Base-by-base conservation (phyloP, 352 stramenopile species). In the Pythium dissimile region DNA sequence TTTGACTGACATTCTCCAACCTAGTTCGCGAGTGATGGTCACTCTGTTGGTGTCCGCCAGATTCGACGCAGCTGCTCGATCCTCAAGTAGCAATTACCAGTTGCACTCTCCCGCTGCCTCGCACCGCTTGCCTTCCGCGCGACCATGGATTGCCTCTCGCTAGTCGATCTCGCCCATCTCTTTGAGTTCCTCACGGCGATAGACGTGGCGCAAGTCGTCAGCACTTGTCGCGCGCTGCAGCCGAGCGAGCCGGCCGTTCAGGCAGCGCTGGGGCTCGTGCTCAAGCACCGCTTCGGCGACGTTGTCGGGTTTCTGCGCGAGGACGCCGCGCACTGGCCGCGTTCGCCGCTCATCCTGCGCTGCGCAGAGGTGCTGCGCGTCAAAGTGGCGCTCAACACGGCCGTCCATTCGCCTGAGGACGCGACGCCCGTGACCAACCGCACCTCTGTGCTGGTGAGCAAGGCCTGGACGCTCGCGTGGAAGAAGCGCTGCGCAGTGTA, bases 401-500 rank as follows among this genome's bases (percentile, higher is more conserved):
- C 70, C 2, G 58, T 75, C 6, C 23, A 58, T 18, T 70, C 80
- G 12, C 75, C 64, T 18, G 79, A 93, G 15, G 72, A 84, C 23
- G 34, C 45, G 0, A 55, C 66, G 11, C 53, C 49, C 8, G 75
- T 71, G 31, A 46, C 66, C 13, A 66, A 37, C 12, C 67, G 70
- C 15, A 44, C 69, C 9, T 69, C 62, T 41, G 75, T 94, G 28
- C 52, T 93, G 18, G 67, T 92, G 39, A 86, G 80, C 58, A 84
- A 80, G 46, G 73, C 81, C 24, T 95, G 83, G 79, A 71, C 89
- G 21, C 63, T 86, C 21, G 78, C 78, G 30, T 92, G 74, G 71
- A 85, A 78, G 62, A 88, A 86, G 50, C 77, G 82, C 35, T 85
- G 80, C 52, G 76, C 86, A 34, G 38, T 24, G 15, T 88, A 81